Percentiles rank a stretch among this genome's conserved stretches.
phyloP scores from a whole-genome alignment of 2,329 filamentous ascomycete species.

The Ophiosphaerella korrae region DNA sequence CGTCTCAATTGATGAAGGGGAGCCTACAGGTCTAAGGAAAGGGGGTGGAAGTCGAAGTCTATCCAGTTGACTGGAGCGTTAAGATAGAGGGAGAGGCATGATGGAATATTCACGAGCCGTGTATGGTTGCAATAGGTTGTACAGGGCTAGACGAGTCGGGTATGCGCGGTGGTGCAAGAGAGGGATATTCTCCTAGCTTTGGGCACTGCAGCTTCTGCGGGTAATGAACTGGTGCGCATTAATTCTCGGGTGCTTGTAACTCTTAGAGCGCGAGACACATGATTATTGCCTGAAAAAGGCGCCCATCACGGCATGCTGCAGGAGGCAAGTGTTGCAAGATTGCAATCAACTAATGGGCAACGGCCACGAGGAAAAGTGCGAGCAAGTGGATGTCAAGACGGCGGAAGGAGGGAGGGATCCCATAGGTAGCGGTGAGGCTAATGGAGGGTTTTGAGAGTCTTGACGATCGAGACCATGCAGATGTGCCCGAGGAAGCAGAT shows the following conservation, averaged over 20 bases:
- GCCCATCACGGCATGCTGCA: constrained; percentile 8
- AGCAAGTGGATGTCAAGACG: constrained; percentile 11
- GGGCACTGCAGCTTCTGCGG: constrained; percentile 21
- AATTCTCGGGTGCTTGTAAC: constrained; percentile 21
- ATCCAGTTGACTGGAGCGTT: constrained; percentile 26
- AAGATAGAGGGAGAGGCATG: constrained; percentile 22
- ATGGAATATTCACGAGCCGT: constrained; percentile 4
- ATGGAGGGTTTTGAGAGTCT: constrained; percentile 9
- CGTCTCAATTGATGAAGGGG: constrained; percentile 53
- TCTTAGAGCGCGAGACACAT: constrained; percentile 30
- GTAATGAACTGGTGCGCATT: constrained; percentile 23
- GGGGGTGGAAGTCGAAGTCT: constrained; percentile 59
- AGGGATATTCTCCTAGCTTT: constrained; percentile 11
- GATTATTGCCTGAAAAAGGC: constrained; percentile 29
- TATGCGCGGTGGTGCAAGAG: constrained; percentile 21
- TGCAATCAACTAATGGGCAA: constrained; percentile 31
- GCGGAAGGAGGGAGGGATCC: constrained; percentile 26
- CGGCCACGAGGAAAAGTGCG: constrained; percentile 33
- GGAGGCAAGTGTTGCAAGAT: constrained; percentile 11
- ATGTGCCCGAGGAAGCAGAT: constrained; percentile 25
- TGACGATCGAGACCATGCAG: constrained; percentile 26
- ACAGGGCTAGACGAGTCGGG: constrained; percentile 19
- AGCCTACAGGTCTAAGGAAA: constrained; percentile 59
- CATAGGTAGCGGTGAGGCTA: constrained; percentile 31
- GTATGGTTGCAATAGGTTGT: constrained; percentile 19